These are phyloP conservation scores for Populus alba DNA, from an alignment of 345 rosid species.

Conservation along the genomic window DNA sequence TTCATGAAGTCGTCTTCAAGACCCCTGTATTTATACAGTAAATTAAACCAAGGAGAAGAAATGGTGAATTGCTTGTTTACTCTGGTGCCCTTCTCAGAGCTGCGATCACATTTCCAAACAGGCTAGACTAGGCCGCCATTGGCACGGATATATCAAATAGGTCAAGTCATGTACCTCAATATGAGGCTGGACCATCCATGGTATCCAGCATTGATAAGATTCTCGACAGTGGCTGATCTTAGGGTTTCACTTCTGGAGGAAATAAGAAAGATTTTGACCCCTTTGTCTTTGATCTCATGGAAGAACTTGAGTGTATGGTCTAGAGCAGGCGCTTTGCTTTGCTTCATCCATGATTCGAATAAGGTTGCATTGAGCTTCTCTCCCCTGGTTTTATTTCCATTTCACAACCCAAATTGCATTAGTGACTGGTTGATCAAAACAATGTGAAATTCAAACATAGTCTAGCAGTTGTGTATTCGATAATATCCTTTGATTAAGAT, in stretches of 20 bases:
- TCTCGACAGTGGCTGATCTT: conserved; percentile 72
- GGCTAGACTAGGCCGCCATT: too few relatives aligned
- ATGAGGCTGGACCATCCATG: conserved; percentile 74
- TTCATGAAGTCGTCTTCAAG: conserved; percentile 53
- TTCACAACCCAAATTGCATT: not conserved
- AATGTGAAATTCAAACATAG: too few relatives aligned
- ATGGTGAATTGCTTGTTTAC: not conserved
- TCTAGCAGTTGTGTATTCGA: too few relatives aligned
- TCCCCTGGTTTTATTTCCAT: conserved; percentile 46
- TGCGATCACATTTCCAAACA: too few relatives aligned
- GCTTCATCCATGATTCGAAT: conserved; percentile 63
- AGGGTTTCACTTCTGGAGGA: conserved; percentile 72
- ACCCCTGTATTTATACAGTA: conserved; percentile 39
- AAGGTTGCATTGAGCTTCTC: conserved; percentile 50
- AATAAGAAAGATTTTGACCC: conserved; percentile 68
- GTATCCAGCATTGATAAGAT: conserved; percentile 76
- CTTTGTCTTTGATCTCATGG: conserved; percentile 59
- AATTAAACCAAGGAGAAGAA: not conserved
- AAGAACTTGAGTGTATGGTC: conserved; percentile 50
- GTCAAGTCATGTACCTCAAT: conserved; percentile 43
- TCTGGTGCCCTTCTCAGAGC: too few relatives aligned
- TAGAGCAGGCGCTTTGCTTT: conserved; percentile 61
- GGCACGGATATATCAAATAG: not conserved
- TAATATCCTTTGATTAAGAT: too few relatives aligned
- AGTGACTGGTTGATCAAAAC: not conserved